Base-by-base conservation (phyloP, 768 basidiomycete species). In the Lactarius quietus region DNA sequence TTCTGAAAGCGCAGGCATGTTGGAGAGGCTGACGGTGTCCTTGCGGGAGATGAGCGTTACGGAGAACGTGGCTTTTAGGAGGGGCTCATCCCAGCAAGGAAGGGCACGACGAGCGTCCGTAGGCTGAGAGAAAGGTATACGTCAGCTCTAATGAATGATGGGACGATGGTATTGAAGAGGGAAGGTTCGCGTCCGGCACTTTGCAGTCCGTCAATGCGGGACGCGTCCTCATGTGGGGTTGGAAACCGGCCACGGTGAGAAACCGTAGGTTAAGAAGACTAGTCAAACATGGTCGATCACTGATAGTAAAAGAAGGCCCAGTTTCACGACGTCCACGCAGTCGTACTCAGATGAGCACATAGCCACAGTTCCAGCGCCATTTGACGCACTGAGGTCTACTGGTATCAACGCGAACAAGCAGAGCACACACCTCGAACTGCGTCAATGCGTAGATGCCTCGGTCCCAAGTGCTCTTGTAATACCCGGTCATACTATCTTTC, bases 61-160 rank as follows among this genome's bases (percentile, higher is more conserved):
- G 0, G 82, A 72, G 73, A 89, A 92, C 3, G 88, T 93, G 0
- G 94, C 89, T 75, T 98, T 98, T 70, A 95, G 80, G 41, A 85
- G 81, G 18, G 95, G 96, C 73, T 97, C 95, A 73, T 97, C 95
- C 92, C 92, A 96, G 78, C 89, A 92, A 31, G 92, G 92, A 75
- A 93, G 91, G 7, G 89, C 85, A 48, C 85, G 82, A 57, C 95
- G 81, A 10, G 95, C 95, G 65, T 87, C 87, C 45, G 92, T 96
- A 43, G 95, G 87, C 88, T 96, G 26, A n/a, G 29, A 36, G 35
- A 18, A 23, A 41, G 15, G 28, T 35, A 39, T 20, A 14, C 5
- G 39, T 66, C 51, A 62, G 51, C 23, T 33, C 57, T 51, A 41
- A 18, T 20, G 20, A 3, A 55, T 20, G 64, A 39, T 18, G 31